Percentiles rank a stretch among this genome's conserved stretches.
phyloP scores from a whole-genome alignment of 2,329 filamentous ascomycete genomes.

The Microcyclospora tardicrescens region DNA sequence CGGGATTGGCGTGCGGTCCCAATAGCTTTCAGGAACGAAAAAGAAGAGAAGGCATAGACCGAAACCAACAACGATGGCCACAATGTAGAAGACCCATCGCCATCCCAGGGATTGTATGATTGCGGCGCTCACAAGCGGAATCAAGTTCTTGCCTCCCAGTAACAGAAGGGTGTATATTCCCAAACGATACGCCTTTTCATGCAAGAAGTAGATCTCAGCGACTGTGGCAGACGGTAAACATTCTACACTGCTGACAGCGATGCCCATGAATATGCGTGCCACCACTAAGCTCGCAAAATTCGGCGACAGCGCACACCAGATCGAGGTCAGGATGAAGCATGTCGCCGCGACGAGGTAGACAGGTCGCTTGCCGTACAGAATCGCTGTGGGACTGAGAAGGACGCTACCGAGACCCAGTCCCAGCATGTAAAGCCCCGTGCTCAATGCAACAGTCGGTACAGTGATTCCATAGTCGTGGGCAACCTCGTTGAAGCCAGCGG shows the following conservation, averaged over 20 bases:
- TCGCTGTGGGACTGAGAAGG: conserved; percentile 77
- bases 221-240: conserved; percentile 88
- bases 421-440: conserved; percentile 89
- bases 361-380: conserved; percentile 78
- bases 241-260: conserved; percentile 81
- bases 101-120: conserved; percentile 68
- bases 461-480: conserved; percentile 53
- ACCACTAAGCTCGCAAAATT: conserved; percentile 67
- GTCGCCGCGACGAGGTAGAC: conserved; percentile 70
- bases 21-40: conserved; percentile 91
- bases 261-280: conserved; percentile 74
- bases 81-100: conserved; percentile 53
- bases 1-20: conserved; percentile 65
- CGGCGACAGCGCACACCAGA: conserved; percentile 81
- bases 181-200: conserved; percentile 83
- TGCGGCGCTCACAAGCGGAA: conserved; percentile 74
- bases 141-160: conserved; percentile 70
- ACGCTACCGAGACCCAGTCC: conserved; percentile 77
- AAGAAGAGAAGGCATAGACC: conserved; percentile 64
- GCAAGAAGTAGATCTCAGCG: conserved; percentile 90
- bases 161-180: conserved; percentile 86
- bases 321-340: conserved; percentile 60
- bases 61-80: conserved; percentile 65
- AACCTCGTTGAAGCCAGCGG: conserved; percentile 78
- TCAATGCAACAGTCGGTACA: conserved; percentile 64